Base-by-base conservation (phyloP, 495 filamentous ascomycete species). In the Hypomontagnella monticulosa region DNA sequence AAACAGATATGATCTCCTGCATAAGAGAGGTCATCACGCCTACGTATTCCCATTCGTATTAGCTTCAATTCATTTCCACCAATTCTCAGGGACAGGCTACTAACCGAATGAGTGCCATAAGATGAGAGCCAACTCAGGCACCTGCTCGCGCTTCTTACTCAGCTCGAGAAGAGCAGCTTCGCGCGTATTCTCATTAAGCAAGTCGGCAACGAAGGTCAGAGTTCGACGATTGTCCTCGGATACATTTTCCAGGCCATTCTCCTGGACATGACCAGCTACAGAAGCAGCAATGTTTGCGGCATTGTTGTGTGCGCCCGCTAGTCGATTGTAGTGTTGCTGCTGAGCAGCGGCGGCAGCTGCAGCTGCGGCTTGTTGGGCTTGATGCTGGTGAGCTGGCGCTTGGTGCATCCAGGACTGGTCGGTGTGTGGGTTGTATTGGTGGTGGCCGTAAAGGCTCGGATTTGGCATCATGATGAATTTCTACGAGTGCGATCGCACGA, bases 1-100 rank as follows among this genome's bases (percentile, higher is more conserved):
- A 99, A 20, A 99, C 95, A 9, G 94, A 97, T 71, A 98, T 99
- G 67, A 99, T 99, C 79, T 99, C 95, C 74, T 98, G 95, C 48
- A 98, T 86, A 11, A 99, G 81, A 27, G 93, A 94, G 23, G 95
- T 96, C 95, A 99, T 99, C 56, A 99, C 96, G 67, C 95, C 94
- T 98, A 30, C 8, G 41, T 11, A 34, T 74, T 49, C 48, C 38
- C 18, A 42, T 51, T 33, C 16, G 37, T 14, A 50, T 68, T 58
- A 67, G 66, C 51, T n/a, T 55, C 6, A 2, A 40, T 19, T 41
- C 33, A 14, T 52, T 20, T 54, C 41, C 23, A 46, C 15, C 6
- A 41, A n/a, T 38, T n/a, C 18, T 4, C 14, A 18, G 42, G 36
- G 33, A 7, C 48, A 37, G 18, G 49, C 27, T 52, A 69, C 90